phyloP scores from a whole-genome alignment of 768 basidiomycete genomes.

The Boletus barrowsii region DNA sequence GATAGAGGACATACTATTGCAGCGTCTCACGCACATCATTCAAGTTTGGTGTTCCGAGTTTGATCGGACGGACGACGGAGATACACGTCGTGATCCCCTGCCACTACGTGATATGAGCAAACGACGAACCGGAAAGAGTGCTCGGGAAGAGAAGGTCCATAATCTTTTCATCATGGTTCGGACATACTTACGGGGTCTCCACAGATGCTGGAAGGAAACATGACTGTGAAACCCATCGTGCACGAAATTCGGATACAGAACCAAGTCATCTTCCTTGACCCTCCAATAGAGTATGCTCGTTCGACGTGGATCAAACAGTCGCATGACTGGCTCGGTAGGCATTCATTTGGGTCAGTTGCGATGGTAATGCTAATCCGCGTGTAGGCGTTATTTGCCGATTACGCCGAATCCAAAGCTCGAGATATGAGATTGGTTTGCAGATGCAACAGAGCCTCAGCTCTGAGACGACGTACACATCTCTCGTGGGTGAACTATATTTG shows the following conservation, averaged over 20 bases:
- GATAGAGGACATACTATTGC: constrained; percentile 78
- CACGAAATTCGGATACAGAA: constrained; percentile 98
- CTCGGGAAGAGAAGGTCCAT: constrained; percentile 76
- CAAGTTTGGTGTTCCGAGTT: constrained; percentile 90
- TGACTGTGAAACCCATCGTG: constrained; percentile 80
- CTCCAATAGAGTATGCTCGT: constrained; percentile 93
- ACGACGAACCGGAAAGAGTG: constrained; percentile 64
- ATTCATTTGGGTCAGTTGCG: neutral
- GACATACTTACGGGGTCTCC: neutral
- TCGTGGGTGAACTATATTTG: constrained; percentile 48
- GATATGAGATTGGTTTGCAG: constrained; percentile 95
- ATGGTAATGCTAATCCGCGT: neutral
- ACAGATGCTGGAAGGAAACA: constrained; percentile 68
- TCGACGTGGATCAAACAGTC: constrained; percentile 86
- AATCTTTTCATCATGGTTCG: neutral
- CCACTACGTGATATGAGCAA: constrained; percentile 57
- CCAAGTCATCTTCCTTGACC: constrained; percentile 97
- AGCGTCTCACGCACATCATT: constrained; percentile 73
- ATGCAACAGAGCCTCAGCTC: constrained; percentile 66
- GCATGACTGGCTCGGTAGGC: constrained; percentile 82
- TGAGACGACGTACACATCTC: constrained; percentile 79
- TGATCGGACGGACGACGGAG: constrained; percentile 67
- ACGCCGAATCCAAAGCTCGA: constrained; percentile 86
- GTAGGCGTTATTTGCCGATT: constrained; percentile 84
- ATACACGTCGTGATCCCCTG: constrained; percentile 51